Evolutionary conservation across 2,329 filamentous ascomycete genomes (phyloP).

Genomic region (Leptodontidium sp.): DNA sequence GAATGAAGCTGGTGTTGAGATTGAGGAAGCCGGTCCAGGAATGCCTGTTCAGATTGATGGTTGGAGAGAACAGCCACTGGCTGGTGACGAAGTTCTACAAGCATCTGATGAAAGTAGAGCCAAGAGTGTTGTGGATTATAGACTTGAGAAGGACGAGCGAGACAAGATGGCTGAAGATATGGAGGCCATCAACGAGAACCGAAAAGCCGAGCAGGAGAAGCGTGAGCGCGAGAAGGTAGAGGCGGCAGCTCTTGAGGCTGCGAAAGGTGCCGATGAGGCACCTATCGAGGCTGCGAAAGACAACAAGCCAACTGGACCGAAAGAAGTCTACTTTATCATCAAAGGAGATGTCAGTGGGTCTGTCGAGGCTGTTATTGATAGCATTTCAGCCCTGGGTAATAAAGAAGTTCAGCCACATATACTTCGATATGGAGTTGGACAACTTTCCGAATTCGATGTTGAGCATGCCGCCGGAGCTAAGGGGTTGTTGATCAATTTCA

Average conservation of each 20-base stretch:
- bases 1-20: constrained; percentile 81
- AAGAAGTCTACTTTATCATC: constrained; percentile 80
- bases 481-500: constrained; percentile 87
- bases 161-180: constrained; percentile 72
- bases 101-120: constrained; percentile 81
- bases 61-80: constrained; percentile 88
- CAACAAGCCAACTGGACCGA: constrained; percentile 52
- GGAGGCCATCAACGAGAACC: constrained; percentile 77
- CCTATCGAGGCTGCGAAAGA: constrained; percentile 42
- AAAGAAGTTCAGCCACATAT: constrained; percentile 82
- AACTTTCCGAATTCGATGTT: constrained; percentile 85
- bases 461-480: constrained; percentile 83
- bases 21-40: constrained; percentile 81
- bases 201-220: constrained; percentile 64
- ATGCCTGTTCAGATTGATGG: constrained; percentile 92
- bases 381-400: constrained; percentile 80
- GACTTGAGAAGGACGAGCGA: constrained; percentile 74
- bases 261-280: constrained; percentile 41
- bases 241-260: constrained; percentile 52
- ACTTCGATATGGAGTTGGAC: constrained; percentile 79
- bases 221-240: constrained; percentile 67
- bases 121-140: constrained; percentile 79
- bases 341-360: constrained; percentile 95
- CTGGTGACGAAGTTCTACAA: constrained; percentile 88
- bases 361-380: constrained; percentile 85